Evolutionary conservation across 148 eudicot species (phyloP).

Genomic region (Tetragonia tetragonoides): DNA sequence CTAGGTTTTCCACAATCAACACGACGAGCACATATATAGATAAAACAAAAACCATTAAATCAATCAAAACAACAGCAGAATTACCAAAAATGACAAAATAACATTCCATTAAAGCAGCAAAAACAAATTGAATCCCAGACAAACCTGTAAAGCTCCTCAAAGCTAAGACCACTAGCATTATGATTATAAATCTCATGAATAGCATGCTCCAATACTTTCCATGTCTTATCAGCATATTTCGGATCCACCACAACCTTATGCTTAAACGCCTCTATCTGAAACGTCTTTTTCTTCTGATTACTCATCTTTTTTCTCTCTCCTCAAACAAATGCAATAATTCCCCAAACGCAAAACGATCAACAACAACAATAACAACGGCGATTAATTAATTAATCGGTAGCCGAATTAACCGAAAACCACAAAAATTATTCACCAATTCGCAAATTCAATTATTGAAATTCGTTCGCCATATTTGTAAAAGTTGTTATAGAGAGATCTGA

Average conservation of each 20-base stretch:
- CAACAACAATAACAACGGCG: neutral
- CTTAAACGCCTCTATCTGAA: slow-evolving; percentile 79
- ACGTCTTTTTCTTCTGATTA: slow-evolving; percentile 66
- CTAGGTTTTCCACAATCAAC: neutral
- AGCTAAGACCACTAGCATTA: slow-evolving; percentile 74
- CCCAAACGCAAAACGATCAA: neutral
- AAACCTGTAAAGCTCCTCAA: slow-evolving; percentile 80
- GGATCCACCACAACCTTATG: slow-evolving; percentile 82
- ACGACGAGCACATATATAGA: neutral
- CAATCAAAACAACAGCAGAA: neutral
- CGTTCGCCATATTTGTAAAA: neutral
- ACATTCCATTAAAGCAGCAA: neutral
- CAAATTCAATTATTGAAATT: neutral
- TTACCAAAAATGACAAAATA: neutral
- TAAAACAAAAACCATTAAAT: neutral
- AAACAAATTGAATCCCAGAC: neutral
- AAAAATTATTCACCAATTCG: neutral
- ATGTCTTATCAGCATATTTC: slow-evolving; percentile 75
- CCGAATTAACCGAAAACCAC: too few relatives aligned
- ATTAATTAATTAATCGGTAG: too few relatives aligned
- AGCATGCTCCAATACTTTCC: slow-evolving; percentile 82
- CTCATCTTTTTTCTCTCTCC: slow-evolving; percentile 34
- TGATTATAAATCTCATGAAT: slow-evolving; percentile 78
- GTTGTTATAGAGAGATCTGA: slow-evolving; percentile 9
- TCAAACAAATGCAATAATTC: neutral